These are phyloP conservation scores for Sugiyamaella paludigena DNA, from an alignment of 1,139 yeast genomes.

Conservation along the genomic window DNA sequence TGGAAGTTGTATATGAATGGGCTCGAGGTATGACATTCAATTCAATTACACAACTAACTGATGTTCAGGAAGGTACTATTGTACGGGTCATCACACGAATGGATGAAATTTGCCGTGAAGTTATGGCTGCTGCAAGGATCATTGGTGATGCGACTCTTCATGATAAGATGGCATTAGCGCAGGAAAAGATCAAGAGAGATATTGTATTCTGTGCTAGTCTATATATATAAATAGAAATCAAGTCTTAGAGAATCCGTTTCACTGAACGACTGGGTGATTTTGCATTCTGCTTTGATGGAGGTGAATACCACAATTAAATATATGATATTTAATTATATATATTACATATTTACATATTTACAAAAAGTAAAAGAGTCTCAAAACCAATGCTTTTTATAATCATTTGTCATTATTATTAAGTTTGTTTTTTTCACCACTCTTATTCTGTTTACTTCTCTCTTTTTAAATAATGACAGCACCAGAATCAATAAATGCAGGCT, in stretches of 20 bases:
- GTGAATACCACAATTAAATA: not conserved
- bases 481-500: constrained; percentile 31
- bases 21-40: constrained; percentile 91
- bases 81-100: constrained; percentile 94
- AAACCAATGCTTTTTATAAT: no score
- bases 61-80: constrained; percentile 94
- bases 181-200: constrained; percentile 91
- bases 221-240: constrained; percentile 55
- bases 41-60: constrained; percentile 82
- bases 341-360: constrained; percentile 9
- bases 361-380: not conserved
- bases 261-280: no score
- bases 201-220: constrained; percentile 96
- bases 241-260: no score
- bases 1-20: constrained; percentile 97
- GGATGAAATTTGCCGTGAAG: constrained; percentile 94
- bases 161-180: constrained; percentile 87
- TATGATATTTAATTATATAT: not conserved
- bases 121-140: constrained; percentile 88
- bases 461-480: constrained; percentile 36
- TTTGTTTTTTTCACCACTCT: no score
- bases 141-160: constrained; percentile 90
- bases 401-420: no score
- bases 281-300: no score
- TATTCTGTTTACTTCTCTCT: not conserved